Conservation (phyloP, 2,329 filamentous ascomycete genomes). For the Pestalotiopsis fici region DNA sequence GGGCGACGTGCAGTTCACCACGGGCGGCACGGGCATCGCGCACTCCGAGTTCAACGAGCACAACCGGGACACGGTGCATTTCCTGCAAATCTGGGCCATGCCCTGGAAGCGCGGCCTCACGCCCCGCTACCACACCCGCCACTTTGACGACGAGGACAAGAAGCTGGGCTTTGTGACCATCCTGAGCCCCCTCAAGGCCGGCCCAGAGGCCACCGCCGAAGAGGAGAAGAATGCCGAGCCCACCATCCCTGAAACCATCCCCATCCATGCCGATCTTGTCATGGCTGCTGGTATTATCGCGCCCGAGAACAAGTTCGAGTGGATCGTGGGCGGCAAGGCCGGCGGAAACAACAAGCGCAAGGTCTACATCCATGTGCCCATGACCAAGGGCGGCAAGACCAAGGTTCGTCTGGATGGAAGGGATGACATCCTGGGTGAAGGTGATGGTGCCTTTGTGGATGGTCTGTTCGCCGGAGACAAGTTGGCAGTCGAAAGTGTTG, state of each 20-base stretch:
- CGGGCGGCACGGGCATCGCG: constrained; percentile 77
- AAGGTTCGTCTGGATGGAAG: constrained; percentile 69
- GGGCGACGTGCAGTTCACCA: constrained; percentile 88
- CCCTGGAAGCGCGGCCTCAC: constrained; percentile 73
- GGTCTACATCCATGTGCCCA: constrained; percentile 79
- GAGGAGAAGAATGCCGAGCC: constrained; percentile 68
- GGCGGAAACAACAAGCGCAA: constrained; percentile 61
- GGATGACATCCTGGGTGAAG: constrained; percentile 71
- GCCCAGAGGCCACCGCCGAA: constrained; percentile 59
- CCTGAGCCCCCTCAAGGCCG: constrained; percentile 72
- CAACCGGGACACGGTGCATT: constrained; percentile 70
- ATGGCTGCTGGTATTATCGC: constrained; percentile 79
- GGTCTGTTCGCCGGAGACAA: constrained; percentile 64
- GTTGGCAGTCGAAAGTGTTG: constrained; percentile 66
- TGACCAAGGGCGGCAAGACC: constrained; percentile 75
- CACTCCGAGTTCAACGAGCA: constrained; percentile 85
- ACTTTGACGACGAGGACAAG: constrained; percentile 75
- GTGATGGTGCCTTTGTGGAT: constrained; percentile 79
- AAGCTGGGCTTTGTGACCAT: constrained; percentile 71
- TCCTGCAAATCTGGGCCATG: constrained; percentile 86
- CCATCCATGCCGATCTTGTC: constrained; percentile 80
- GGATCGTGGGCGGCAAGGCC: constrained; percentile 66
- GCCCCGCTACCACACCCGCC: constrained; percentile 75
- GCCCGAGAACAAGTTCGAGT: constrained; percentile 66
- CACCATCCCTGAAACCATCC: constrained; percentile 67